Conservation (phyloP, 2,329 filamentous ascomycete species). For the Cryphonectria japonica region DNA sequence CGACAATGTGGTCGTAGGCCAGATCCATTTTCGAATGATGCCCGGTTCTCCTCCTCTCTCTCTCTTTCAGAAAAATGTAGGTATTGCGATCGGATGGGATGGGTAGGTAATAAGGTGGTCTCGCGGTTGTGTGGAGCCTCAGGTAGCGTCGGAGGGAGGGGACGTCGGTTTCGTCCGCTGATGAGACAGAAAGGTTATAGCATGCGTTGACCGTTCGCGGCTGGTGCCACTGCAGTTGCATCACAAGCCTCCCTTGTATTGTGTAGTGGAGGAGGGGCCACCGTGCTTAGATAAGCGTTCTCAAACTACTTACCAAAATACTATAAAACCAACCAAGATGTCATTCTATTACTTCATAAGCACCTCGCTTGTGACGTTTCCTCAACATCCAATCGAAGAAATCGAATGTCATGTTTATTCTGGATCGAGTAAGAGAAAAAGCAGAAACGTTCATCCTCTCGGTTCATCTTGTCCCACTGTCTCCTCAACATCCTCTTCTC, state of each 20-base stretch:
- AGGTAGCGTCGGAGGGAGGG: background rate
- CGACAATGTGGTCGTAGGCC: constrained; percentile 95
- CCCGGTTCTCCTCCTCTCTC: background rate
- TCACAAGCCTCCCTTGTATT: background rate
- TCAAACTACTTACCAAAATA: background rate
- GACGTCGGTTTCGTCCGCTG: background rate
- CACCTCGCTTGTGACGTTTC: too few relatives aligned
- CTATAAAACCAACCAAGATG: background rate
- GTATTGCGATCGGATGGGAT: background rate
- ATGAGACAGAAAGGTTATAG: background rate
- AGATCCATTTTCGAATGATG: constrained; percentile 72
- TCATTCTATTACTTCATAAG: background rate
- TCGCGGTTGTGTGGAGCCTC: background rate
- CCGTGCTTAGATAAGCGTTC: background rate
- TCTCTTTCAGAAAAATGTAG: background rate
- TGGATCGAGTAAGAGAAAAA: too few relatives aligned
- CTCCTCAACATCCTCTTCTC: too few relatives aligned
- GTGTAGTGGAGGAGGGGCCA: constrained; percentile 1
- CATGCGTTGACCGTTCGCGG: background rate
- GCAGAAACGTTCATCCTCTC: too few relatives aligned
- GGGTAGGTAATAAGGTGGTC: background rate
- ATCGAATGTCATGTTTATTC: too few relatives aligned
- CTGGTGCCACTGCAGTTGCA: background rate
- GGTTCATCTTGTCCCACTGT: too few relatives aligned
- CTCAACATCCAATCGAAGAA: too few relatives aligned